Conservation (phyloP, 345 rosid species). For the Populus pruinosa region DNA sequence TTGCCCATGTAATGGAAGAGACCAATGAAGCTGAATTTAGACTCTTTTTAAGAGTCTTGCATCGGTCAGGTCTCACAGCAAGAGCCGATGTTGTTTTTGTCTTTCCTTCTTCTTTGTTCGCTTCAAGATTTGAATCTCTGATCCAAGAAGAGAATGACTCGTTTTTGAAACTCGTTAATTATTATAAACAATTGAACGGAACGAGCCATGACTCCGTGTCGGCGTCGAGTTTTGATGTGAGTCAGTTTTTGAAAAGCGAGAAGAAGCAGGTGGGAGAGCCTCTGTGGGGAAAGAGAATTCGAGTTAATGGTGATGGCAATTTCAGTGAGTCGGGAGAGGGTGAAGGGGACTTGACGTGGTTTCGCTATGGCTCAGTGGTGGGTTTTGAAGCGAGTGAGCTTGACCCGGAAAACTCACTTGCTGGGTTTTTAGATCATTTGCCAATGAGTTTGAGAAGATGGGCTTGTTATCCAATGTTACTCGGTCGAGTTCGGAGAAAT, state of each 20-base stretch:
- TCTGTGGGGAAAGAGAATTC: constrained; percentile 72
- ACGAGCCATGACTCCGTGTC: constrained; percentile 28
- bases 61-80: constrained; percentile 63
- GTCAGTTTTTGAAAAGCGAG: constrained; percentile 32
- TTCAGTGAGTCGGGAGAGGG: constrained; percentile 17
- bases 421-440: constrained; percentile 72
- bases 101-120: constrained; percentile 30
- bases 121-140: constrained; percentile 32
- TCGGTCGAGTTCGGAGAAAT: constrained; percentile 72
- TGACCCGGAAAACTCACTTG: constrained; percentile 81
- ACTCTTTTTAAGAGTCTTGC: constrained; percentile 55
- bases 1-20: constrained; percentile 60
- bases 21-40: constrained; percentile 49
- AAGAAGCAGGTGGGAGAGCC: constrained; percentile 52
- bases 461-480: constrained; percentile 88
- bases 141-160: constrained; percentile 66
- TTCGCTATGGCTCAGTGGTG: constrained; percentile 80
- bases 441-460: constrained; percentile 71
- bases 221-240: constrained; percentile 36
- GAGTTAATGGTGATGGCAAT: constrained; percentile 23
- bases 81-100: constrained; percentile 62
- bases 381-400: constrained; percentile 74
- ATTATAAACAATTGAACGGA: constrained; percentile 20
- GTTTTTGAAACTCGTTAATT: constrained; percentile 50
- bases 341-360: constrained; percentile 34